Evolutionary conservation across 2,329 filamentous ascomycete species (phyloP).

Genomic region (Aspergillus alliaceus): DNA sequence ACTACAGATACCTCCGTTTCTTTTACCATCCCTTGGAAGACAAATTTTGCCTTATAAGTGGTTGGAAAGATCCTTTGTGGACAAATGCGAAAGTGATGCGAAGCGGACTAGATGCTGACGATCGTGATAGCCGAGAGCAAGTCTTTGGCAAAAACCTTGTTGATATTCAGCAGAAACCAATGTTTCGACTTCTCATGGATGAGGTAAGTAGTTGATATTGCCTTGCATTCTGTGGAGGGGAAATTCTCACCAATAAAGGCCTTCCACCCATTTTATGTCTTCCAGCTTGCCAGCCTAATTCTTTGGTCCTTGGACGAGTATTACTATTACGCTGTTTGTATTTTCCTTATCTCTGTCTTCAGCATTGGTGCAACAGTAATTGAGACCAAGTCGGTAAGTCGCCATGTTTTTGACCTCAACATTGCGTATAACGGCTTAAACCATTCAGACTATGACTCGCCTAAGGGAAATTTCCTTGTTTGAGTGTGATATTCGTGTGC

Average conservation of each 20-base stretch:
- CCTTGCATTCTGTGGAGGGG: neutral
- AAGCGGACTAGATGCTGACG: constrained; percentile 80
- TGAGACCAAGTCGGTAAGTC: constrained; percentile 76
- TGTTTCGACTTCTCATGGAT: constrained; percentile 79
- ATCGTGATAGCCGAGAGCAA: constrained; percentile 76
- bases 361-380: constrained; percentile 87
- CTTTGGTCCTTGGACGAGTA: constrained; percentile 96
- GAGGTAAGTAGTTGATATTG: constrained; percentile 58
- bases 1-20: constrained; percentile 93
- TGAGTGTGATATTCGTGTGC: constrained; percentile 90
- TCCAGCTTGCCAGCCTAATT: constrained; percentile 90
- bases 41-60: constrained; percentile 80
- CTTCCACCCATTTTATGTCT: constrained; percentile 97
- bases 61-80: constrained; percentile 95
- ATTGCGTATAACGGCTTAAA: constrained; percentile 13
- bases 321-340: constrained; percentile 95
- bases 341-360: constrained; percentile 89
- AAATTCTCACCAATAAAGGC: constrained; percentile 52
- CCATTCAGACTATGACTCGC: constrained; percentile 74
- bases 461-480: constrained; percentile 90
- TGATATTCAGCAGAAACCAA: constrained; percentile 87
- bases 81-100: constrained; percentile 73
- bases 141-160: constrained; percentile 91
- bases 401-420: neutral
- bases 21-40: constrained; percentile 87